Evolutionary conservation across 345 rosid species (phyloP).

Genomic region (Hevea brasiliensis): DNA sequence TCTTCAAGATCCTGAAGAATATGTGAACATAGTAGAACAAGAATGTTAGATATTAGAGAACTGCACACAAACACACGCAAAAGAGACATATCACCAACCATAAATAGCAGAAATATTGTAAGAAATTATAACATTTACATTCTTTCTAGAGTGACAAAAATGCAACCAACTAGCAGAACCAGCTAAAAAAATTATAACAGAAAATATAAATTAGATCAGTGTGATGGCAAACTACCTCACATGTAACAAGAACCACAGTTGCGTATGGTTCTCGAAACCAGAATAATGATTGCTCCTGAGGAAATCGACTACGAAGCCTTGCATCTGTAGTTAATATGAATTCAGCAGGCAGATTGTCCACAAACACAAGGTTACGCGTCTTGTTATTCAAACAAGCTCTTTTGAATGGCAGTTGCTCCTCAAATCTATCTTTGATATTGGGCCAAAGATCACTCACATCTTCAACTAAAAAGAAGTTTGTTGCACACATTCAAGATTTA

Average conservation of each 20-base stretch:
- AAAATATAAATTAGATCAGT: background rate
- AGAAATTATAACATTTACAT: background rate
- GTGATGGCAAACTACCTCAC: conserved; percentile 60
- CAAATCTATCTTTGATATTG: conserved; percentile 63
- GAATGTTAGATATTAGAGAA: conserved; percentile 17
- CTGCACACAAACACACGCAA: background rate
- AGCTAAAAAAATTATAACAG: background rate
- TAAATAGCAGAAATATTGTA: background rate
- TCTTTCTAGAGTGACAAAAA: background rate
- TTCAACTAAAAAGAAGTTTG: conserved; percentile 55
- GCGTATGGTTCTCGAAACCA: conserved; percentile 97
- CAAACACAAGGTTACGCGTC: conserved; percentile 74
- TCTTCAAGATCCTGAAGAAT: conserved; percentile 83
- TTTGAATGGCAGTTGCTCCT: conserved; percentile 66
- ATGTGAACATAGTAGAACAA: background rate
- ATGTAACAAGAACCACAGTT: conserved; percentile 82
- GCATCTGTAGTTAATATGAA: conserved; percentile 85
- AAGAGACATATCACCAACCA: background rate
- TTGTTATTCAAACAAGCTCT: conserved; percentile 78
- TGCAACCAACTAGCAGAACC: background rate
- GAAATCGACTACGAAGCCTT: conserved; percentile 89
- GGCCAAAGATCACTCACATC: conserved; percentile 98
- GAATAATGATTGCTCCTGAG: conserved; percentile 76
- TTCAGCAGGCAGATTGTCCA: conserved; percentile 81
- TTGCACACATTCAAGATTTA: background rate